phyloP scores from a whole-genome alignment of 352 stramenopile species.

The Phytophthora constricta region DNA sequence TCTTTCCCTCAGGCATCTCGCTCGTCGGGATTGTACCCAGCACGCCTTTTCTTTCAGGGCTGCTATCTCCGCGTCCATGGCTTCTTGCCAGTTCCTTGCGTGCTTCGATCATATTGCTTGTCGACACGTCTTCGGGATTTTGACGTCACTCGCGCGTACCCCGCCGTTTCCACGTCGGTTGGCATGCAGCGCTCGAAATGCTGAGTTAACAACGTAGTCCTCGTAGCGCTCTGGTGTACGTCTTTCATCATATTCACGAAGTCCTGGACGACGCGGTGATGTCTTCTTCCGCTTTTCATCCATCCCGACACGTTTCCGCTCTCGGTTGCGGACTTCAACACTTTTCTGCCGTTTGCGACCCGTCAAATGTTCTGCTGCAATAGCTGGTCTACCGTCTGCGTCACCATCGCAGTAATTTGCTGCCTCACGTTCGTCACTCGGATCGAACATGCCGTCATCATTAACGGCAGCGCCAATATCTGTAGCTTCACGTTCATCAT shows the following conservation, averaged over 20 bases:
- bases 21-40: conserved; percentile 1
- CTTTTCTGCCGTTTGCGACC: background rate
- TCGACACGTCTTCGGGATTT: conserved; percentile 1
- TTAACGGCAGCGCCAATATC: too few relatives aligned
- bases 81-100: background rate
- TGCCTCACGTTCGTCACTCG: background rate
- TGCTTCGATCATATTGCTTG: conserved; percentile 9
- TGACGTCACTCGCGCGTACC: conserved; percentile 4
- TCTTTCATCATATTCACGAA: background rate
- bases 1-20: background rate
- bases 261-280: background rate
- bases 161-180: background rate
- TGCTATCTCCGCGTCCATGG: conserved; percentile 3
- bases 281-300: background rate
- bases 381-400: background rate
- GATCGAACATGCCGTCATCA: background rate
- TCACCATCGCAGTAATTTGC: too few relatives aligned
- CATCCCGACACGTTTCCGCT: background rate
- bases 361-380: background rate
- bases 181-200: background rate
- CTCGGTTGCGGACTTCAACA: background rate
- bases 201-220: background rate
- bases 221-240: background rate
- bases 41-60: conserved; percentile 1
- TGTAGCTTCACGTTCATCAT: background rate